These are phyloP conservation scores for Lupinus albus DNA, from an alignment of 306 rosid genomes.

Conservation along the genomic window DNA sequence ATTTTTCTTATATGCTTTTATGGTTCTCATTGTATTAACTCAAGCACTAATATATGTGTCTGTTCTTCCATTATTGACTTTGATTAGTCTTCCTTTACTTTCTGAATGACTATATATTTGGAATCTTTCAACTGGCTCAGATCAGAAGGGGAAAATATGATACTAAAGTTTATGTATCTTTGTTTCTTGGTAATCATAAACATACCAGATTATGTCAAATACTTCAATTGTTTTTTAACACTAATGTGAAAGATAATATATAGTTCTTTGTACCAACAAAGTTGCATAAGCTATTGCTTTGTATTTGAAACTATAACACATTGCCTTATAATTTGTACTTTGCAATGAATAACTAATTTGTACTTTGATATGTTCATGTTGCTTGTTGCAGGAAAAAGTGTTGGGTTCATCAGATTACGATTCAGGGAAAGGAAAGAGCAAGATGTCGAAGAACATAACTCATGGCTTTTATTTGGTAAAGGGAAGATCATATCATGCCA, in stretches of 20 bases:
- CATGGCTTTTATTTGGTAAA: slow-evolving; percentile 92
- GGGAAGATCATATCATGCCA: slow-evolving; percentile 76
- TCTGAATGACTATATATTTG: slow-evolving; percentile 11
- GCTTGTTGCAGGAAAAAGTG: slow-evolving; percentile 78
- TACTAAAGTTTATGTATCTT: slow-evolving; percentile 9
- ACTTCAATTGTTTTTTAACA: not conserved
- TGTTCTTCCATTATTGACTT: slow-evolving; percentile 35
- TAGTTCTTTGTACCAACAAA: not conserved
- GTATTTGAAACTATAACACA: slow-evolving; percentile 16
- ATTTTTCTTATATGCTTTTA: slow-evolving; percentile 25
- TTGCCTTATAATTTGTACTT: not conserved
- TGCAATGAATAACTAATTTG: not conserved
- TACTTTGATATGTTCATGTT: slow-evolving; percentile 35
- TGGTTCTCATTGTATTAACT: slow-evolving; percentile 16
- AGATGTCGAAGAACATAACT: slow-evolving; percentile 67
- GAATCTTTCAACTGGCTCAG: slow-evolving; percentile 24
- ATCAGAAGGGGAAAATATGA: slow-evolving; percentile 31
- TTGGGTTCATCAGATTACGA: slow-evolving; percentile 68
- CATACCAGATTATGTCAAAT: slow-evolving; percentile 12
- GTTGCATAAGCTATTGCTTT: slow-evolving; percentile 19
- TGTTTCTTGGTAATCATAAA: slow-evolving; percentile 21
- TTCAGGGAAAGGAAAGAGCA: slow-evolving; percentile 99
- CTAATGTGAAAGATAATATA: slow-evolving; percentile 1
- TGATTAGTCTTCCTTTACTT: slow-evolving; percentile 30
- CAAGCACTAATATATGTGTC: not conserved